Conservation (phyloP, 2,329 filamentous ascomycete species). For the Paracamarosporium sp. region DNA sequence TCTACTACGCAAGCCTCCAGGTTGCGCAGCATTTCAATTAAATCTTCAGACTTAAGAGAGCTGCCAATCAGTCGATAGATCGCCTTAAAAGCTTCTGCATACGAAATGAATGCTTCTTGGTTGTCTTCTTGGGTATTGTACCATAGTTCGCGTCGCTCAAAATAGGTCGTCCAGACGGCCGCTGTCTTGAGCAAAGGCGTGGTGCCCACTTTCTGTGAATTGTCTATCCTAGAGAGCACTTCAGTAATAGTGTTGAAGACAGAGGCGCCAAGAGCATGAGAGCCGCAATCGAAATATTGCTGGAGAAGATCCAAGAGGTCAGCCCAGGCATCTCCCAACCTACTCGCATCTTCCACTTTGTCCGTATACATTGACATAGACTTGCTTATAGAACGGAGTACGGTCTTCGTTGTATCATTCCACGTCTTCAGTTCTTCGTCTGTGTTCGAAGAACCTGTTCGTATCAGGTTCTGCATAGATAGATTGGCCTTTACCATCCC, state of each 20-base stretch:
- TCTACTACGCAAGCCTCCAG: conserved; percentile 74
- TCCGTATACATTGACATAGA: conserved; percentile 80
- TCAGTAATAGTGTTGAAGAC: conserved; percentile 50
- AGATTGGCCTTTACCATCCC: conserved; percentile 72
- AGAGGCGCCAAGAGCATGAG: conserved; percentile 50
- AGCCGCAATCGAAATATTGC: conserved; percentile 50
- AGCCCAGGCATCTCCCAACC: conserved; percentile 77
- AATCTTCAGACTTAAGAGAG: conserved; percentile 71
- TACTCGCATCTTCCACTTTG: conserved; percentile 68
- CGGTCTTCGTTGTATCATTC: conserved; percentile 50
- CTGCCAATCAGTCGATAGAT: conserved; percentile 77
- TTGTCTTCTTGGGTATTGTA: conserved; percentile 55
- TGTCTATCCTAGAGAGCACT: conserved; percentile 44
- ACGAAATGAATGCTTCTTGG: conserved; percentile 84
- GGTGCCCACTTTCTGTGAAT: conserved; percentile 27
- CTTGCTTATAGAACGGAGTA: conserved; percentile 48
- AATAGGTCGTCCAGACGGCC: conserved; percentile 44
- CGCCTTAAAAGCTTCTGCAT: conserved; percentile 76
- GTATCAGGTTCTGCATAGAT: conserved; percentile 29
- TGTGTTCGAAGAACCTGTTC: conserved; percentile 16
- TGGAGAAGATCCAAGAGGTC: conserved; percentile 75
- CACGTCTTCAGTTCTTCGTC: conserved; percentile 35
- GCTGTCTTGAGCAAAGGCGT: conserved; percentile 40
- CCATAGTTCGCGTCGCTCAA: conserved; percentile 33
- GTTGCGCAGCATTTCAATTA: conserved; percentile 57